These are phyloP conservation scores for Hyaloscypha finlandica DNA, from an alignment of 495 filamentous ascomycete genomes.

Conservation along the genomic window DNA sequence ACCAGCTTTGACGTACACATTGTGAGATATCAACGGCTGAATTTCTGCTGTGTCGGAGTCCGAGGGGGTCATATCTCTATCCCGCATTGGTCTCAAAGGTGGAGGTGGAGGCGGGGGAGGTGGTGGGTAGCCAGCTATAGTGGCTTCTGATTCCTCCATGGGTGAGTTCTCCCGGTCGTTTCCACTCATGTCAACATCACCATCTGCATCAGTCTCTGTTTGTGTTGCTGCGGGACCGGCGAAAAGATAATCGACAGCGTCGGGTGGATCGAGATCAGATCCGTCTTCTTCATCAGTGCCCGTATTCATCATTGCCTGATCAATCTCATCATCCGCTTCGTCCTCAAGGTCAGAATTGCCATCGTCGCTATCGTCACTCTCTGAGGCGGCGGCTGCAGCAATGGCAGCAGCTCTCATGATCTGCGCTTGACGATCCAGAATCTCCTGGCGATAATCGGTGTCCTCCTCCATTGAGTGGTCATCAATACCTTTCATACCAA, in stretches of 20 bases:
- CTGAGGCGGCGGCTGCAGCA: slow-evolving; percentile 48
- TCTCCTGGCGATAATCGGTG: slow-evolving; percentile 34
- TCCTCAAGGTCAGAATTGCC: slow-evolving; percentile 37
- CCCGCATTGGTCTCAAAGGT: slow-evolving; percentile 39
- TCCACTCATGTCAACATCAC: slow-evolving; percentile 61
- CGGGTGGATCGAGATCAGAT: slow-evolving; percentile 32
- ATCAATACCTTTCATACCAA: slow-evolving; percentile 85
- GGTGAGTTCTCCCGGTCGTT: slow-evolving; percentile 37
- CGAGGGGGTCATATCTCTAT: slow-evolving; percentile 57
- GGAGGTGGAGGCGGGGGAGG: slow-evolving; percentile 62
- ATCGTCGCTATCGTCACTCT: slow-evolving; percentile 49
- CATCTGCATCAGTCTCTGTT: slow-evolving; percentile 47
- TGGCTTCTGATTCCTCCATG: slow-evolving; percentile 65
- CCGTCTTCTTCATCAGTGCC: slow-evolving; percentile 35
- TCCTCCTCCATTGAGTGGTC: slow-evolving; percentile 69
- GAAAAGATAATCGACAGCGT: slow-evolving; percentile 50
- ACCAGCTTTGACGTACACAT: slow-evolving; percentile 53
- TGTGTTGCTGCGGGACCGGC: slow-evolving; percentile 18
- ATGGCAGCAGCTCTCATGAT: slow-evolving; percentile 40
- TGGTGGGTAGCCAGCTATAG: slow-evolving; percentile 66
- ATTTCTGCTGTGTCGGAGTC: slow-evolving; percentile 60
- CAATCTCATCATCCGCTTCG: slow-evolving; percentile 53
- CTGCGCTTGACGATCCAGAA: slow-evolving; percentile 25
- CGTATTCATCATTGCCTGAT: slow-evolving; percentile 27
- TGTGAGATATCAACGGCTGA: slow-evolving; percentile 53